Conservation (phyloP, 768 basidiomycete species). For the Russula lepida region DNA sequence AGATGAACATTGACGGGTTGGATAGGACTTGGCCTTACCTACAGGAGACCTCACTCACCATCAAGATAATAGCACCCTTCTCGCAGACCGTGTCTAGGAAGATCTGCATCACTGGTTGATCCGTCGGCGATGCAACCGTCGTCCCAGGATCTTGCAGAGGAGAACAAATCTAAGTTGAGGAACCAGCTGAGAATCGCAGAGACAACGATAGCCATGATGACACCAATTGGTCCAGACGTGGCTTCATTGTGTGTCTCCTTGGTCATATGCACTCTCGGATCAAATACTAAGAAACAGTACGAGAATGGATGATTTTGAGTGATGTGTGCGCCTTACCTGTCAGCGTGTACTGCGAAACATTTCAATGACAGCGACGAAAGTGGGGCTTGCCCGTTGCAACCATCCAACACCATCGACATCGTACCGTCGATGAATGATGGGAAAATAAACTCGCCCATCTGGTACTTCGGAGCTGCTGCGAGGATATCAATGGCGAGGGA, state of each 20-base stretch:
- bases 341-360: conserved; percentile 68
- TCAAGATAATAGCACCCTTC: conserved; percentile 64
- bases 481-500: too few relatives aligned
- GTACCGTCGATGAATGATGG: conserved; percentile 57
- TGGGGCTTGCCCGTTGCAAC: conserved; percentile 56
- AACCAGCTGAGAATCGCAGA: conserved; percentile 71
- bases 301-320: not conserved
- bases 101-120: conserved; percentile 70
- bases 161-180: conserved; percentile 60
- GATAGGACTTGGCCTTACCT: conserved; percentile 34
- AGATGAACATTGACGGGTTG: not conserved
- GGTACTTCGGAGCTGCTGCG: too few relatives aligned
- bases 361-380: conserved; percentile 66
- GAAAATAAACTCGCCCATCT: conserved; percentile 64
- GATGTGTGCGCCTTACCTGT: conserved; percentile 39
- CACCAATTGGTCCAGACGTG: conserved; percentile 59
- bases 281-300: conserved; percentile 42
- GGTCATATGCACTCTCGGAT: conserved; percentile 69
- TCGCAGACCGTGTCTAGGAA: conserved; percentile 69
- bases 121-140: conserved; percentile 45
- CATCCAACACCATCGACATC: conserved; percentile 47
- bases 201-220: conserved; percentile 65
- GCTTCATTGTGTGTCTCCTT: conserved; percentile 62
- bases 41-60: conserved; percentile 65
- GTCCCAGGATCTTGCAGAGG: conserved; percentile 62